Evolutionary conservation across 371 early-diverging fungal genomes (phyloP).

Genomic region (Basidiobolus meristosporus): DNA sequence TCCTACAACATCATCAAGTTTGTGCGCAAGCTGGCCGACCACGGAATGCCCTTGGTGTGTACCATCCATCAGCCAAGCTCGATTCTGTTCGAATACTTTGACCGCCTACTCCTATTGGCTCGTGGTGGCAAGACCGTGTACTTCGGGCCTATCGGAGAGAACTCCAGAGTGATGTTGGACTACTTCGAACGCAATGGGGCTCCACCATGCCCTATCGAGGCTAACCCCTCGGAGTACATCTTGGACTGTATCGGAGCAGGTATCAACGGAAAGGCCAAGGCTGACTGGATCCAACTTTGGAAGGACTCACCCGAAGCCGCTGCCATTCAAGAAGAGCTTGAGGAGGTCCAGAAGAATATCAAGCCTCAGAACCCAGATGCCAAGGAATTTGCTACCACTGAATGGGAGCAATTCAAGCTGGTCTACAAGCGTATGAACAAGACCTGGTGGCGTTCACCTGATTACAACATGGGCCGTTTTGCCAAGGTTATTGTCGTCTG

Average conservation of each 20-base stretch:
- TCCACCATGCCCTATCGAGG: conserved; percentile 25
- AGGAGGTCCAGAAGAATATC: not conserved
- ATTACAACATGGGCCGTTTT: conserved; percentile 43
- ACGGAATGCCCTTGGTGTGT: conserved; percentile 47
- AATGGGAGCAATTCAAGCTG: conserved; percentile 19
- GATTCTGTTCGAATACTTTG: conserved; percentile 62
- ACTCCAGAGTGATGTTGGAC: conserved; percentile 23
- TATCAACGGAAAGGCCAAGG: conserved; percentile 16
- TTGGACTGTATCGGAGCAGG: conserved; percentile 43
- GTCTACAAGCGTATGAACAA: conserved; percentile 39
- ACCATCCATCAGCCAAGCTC: conserved; percentile 80
- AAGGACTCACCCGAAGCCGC: conserved; percentile 9
- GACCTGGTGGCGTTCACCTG: conserved; percentile 41
- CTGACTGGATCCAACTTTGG: conserved; percentile 40
- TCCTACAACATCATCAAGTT: no score
- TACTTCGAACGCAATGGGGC: conserved; percentile 46
- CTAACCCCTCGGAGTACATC: conserved; percentile 53
- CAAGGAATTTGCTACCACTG: conserved; percentile 7
- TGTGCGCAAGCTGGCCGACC: conserved; percentile 45
- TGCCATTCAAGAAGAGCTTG: not conserved
- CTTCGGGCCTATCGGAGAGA: conserved; percentile 49
- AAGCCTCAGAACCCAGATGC: conserved; percentile 5
- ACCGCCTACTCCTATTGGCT: conserved; percentile 54
- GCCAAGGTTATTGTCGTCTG: conserved; percentile 25
- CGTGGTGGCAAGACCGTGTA: conserved; percentile 64